Base-by-base conservation (phyloP, 768 basidiomycete genomes). In the Chiua virens region DNA sequence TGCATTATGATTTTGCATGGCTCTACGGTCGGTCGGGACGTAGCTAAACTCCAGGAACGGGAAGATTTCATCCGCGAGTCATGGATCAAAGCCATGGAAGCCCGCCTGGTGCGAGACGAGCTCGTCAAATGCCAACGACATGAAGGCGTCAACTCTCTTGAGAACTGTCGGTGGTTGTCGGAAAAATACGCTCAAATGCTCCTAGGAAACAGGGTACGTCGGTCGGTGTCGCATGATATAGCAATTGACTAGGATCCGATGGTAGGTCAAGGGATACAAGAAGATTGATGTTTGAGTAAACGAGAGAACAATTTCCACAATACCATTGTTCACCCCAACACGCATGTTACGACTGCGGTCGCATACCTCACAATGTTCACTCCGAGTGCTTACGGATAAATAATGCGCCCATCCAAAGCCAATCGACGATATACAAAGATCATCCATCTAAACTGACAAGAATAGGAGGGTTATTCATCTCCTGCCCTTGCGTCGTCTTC, bases 21-120 rank as follows among this genome's bases (percentile, higher is more conserved):
- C 44, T 35, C 23, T 46, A 30, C 23, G 23, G 30, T 45, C 11
- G 42, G 13, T 45, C 13, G 28, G 48, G 27, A 43, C 35, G 11
- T 47, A 91, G 89, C 78, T 17, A 82, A 79, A 66, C 69, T 88
- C 45, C 71, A 80, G 60, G 79, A 79, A 59, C 86, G 89, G 36
- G 92, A 96, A 54, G 73, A 81, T 41, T 75, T 81, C 70, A 76
- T 98, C 64, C 84, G 89, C 45, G 94, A 98, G 73, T 89, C 90
- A 45, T 98, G 95, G 95, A 81, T 97, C 28, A 87, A 85, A 59
- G 86, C 90, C 20, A 96, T 98, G 93, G 94, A 97, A 70, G 83
- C 85, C 28, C 84, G 89, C 42, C 76, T 98, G 52, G 92, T 97
- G 42, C 84, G 85, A 54, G 87, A 91, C 51, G 90, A 95, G 69